Base-by-base conservation (phyloP, 768 basidiomycete species). In the Pleurotus platypus region DNA sequence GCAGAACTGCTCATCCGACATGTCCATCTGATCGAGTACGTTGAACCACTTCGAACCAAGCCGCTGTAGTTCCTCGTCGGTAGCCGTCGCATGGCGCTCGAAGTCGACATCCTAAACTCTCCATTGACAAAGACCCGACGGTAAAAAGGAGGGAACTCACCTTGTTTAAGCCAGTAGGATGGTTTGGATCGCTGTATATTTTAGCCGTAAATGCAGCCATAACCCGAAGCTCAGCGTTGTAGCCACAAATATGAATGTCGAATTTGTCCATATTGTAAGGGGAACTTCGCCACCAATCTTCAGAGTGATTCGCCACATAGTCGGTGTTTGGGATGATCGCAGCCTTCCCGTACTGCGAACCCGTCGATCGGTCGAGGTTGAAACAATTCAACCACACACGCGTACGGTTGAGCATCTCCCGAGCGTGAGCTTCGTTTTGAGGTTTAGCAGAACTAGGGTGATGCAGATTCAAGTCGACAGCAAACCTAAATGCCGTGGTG, bases 341-440 rank as follows among this genome's bases (percentile, higher is more conserved):
- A 0, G 85, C 81, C 71, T 93, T 93, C 56, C 94, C 94, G 70
- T 95, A 93, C 69, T 94, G 89, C 15, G 86, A 87, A 3, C 90
- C 86, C 6, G 90, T 88, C 4, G 92, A 94, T 20, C 92, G 86
- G 69, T 98, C 94, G 42, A 96, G 74, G 70, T 94, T 92, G 73
- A 89, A 92, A 70, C 92, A 94, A 66, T 87, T 90, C 57, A 96
- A 72, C 94, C 94, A 98, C 5, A 90, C 81, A 18, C 94, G 84
- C 53, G 92, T 92, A 42, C 94, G 86, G 66, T 94, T 96, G 56
- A 94, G 81, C 72, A 94, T 83, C 72, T 94, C 90, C 40, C 94
- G 83, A 5, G 89, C 88, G 58, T 90, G 87, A 57, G 81, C 81
- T 68, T 94, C 92, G 63, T 91, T 91, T 12, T 84, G 73, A 7